Conservation (phyloP, 108 stramenopile species). For the Hondaea fermentalgiana region DNA sequence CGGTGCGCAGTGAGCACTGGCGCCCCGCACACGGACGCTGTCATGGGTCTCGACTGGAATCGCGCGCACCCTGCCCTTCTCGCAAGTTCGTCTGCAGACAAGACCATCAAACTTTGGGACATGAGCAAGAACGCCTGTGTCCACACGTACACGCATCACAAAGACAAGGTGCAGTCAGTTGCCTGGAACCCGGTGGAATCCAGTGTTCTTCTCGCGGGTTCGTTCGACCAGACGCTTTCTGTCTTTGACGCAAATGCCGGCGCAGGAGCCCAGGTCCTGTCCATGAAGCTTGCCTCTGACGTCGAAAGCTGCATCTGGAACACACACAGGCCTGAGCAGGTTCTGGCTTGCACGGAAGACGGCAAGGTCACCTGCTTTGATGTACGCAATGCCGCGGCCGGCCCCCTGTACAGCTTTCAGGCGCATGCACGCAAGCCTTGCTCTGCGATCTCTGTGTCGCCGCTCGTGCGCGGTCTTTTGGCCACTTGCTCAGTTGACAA, state of each 20-base stretch:
- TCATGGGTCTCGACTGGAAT: slow-evolving; percentile 95
- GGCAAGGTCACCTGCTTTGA: slow-evolving; percentile 79
- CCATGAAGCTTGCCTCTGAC: background rate
- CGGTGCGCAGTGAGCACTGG: slow-evolving; percentile 41
- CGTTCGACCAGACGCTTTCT: slow-evolving; percentile 72
- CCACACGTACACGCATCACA: slow-evolving; percentile 81
- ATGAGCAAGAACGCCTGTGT: slow-evolving; percentile 47
- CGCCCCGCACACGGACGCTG: slow-evolving; percentile 89
- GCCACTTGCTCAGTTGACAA: slow-evolving; percentile 77
- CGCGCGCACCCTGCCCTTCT: slow-evolving; percentile 79
- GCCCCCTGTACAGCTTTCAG: slow-evolving; percentile 61
- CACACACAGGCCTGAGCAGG: slow-evolving; percentile 61
- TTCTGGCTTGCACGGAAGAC: slow-evolving; percentile 79
- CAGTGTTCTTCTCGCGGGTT: slow-evolving; percentile 77
- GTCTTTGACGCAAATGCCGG: slow-evolving; percentile 64
- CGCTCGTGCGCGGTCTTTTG: slow-evolving; percentile 74
- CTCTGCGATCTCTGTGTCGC: slow-evolving; percentile 69
- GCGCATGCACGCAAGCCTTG: slow-evolving; percentile 73
- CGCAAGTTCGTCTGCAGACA: slow-evolving; percentile 91
- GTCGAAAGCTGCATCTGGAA: slow-evolving; percentile 71
- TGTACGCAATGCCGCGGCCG: slow-evolving; percentile 67
- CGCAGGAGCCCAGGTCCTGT: slow-evolving; percentile 28
- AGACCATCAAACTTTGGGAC: slow-evolving; percentile 72
- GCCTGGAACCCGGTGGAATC: slow-evolving; percentile 82
- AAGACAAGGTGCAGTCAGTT: slow-evolving; percentile 87